Evolutionary conservation across 495 filamentous ascomycete genomes (phyloP).

Genomic region (Thermothielavioides terrestris): DNA sequence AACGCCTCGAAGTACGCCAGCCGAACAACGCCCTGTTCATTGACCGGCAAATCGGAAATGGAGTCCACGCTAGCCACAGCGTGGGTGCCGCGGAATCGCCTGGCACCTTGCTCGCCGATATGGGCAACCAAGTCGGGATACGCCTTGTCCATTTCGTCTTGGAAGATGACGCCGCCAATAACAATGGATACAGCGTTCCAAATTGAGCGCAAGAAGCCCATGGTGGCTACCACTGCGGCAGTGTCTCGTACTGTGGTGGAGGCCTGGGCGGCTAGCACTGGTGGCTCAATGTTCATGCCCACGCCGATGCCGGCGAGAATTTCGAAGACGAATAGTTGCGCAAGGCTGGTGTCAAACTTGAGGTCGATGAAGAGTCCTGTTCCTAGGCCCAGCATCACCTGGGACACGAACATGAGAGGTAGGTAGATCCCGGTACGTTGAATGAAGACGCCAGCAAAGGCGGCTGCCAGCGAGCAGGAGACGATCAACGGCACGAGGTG

Average conservation of each 20-base stretch:
- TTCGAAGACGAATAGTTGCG: conserved; percentile 49
- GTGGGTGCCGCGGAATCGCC: no score
- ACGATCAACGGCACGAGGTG: conserved; percentile 66
- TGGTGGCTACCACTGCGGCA: conserved; percentile 62
- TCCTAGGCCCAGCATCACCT: conserved; percentile 48
- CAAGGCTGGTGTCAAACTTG: conserved; percentile 33
- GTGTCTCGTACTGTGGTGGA: conserved; percentile 55
- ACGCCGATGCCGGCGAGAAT: conserved; percentile 57
- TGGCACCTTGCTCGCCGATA: no score
- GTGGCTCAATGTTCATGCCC: conserved; percentile 58
- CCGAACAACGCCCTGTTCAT: no score
- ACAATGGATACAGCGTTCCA: conserved; percentile 62
- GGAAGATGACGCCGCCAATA: conserved; percentile 68
- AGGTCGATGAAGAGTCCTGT: conserved; percentile 54
- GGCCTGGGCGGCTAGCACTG: conserved; percentile 65
- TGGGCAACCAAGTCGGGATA: no score
- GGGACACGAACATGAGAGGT: conserved; percentile 43
- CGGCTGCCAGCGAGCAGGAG: conserved; percentile 52
- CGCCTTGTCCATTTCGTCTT: conserved; percentile 40
- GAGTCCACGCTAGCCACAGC: no score
- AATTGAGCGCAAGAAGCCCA: conserved; percentile 61
- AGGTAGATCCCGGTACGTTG: conserved; percentile 53
- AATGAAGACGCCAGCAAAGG: conserved; percentile 55
- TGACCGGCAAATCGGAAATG: no score
- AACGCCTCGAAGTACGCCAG: no score